Conservation (phyloP, 345 rosid species). For the Linum tenue region DNA sequence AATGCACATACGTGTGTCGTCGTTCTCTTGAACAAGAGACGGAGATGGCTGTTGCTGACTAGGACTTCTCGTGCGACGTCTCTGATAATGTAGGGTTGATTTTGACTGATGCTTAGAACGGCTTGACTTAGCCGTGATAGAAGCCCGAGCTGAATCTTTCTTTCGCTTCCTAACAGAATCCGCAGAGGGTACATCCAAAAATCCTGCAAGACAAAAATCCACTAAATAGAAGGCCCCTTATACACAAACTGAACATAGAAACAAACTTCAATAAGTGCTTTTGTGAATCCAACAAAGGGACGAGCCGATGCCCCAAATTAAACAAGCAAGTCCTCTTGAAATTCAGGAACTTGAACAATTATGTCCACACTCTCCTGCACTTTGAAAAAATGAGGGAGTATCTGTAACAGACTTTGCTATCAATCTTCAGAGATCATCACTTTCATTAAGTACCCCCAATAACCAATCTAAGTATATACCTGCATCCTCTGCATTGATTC, state of each 20-base stretch:
- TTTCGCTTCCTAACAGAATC: conserved; percentile 4
- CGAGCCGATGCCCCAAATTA: not conserved
- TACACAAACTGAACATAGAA: not conserved
- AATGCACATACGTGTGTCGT: not conserved
- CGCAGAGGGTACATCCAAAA: conserved; percentile 9
- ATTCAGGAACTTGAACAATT: not conserved
- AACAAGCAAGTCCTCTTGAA: not conserved
- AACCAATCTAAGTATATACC: not conserved
- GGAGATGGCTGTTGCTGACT: conserved; percentile 16
- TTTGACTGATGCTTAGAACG: conserved; percentile 16
- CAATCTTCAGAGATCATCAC: not conserved
- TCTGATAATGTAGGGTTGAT: conserved; percentile 8
- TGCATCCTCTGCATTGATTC: not conserved
- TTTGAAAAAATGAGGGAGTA: not conserved
- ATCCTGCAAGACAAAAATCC: conserved; percentile 15
- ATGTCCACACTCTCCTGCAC: not conserved
- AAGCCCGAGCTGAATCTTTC: conserved; percentile 1
- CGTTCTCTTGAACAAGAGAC: conserved; percentile 10
- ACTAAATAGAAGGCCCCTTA: not conserved
- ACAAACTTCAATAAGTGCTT: not conserved
- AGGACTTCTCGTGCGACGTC: conserved; percentile 13
- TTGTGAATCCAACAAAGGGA: not conserved
- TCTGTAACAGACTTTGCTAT: not conserved
- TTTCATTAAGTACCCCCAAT: not conserved
- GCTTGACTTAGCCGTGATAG: conserved; percentile 3